Percentiles rank a stretch among this genome's conserved stretches.
phyloP scores from a whole-genome alignment of 495 filamentous ascomycete genomes.

The Aspergillus ostianus region DNA sequence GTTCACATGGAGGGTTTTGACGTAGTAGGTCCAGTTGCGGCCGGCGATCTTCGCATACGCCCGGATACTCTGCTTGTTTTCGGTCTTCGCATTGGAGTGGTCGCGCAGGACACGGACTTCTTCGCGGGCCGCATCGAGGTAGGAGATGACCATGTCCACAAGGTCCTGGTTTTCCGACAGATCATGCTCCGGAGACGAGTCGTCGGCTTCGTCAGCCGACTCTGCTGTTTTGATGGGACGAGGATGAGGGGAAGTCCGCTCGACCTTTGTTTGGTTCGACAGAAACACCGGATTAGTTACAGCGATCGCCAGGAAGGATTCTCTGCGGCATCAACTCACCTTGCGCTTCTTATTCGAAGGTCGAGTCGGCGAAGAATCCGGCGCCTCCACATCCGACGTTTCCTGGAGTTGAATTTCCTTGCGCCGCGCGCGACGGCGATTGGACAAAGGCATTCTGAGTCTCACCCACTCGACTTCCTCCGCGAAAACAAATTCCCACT shows the following conservation, averaged over 20 bases:
- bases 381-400: conserved; percentile 51
- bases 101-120: conserved; percentile 69
- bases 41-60: conserved; percentile 95
- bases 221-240: conserved; percentile 31
- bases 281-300: neutral
- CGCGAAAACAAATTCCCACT: neutral
- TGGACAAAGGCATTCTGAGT: conserved; percentile 47
- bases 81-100: conserved; percentile 69
- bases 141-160: conserved; percentile 71
- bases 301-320: neutral
- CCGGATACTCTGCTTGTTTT: conserved; percentile 68
- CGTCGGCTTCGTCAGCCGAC: conserved; percentile 43
- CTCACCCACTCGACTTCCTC: neutral
- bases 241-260: conserved; percentile 31
- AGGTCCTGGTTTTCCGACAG: conserved; percentile 57
- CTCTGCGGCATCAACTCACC: conserved; percentile 43
- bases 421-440: conserved; percentile 50
- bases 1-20: conserved; percentile 73
- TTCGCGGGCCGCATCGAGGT: conserved; percentile 58
- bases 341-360: conserved; percentile 74
- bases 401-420: conserved; percentile 50
- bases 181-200: conserved; percentile 52
- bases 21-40: conserved; percentile 91
- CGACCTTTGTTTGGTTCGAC: conserved; percentile 30
- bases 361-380: conserved; percentile 68